Evolutionary conservation across 768 basidiomycete genomes (phyloP).

Genomic region (Amanita subjunquillea): DNA sequence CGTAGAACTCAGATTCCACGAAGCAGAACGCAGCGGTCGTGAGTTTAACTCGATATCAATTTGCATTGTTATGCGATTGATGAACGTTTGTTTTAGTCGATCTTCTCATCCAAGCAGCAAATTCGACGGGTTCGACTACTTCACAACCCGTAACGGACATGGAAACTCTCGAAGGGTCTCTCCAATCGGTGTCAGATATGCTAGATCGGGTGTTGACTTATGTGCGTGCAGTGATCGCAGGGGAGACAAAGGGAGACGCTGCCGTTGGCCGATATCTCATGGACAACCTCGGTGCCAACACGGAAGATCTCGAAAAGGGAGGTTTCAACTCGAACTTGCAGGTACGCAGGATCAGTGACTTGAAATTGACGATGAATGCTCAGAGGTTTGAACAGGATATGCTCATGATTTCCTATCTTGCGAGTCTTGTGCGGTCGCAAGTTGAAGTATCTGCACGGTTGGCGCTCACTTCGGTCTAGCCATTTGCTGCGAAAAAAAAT

Average conservation of each 20-base stretch:
- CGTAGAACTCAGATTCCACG: constrained; percentile 74
- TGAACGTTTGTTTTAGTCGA: constrained; percentile 45
- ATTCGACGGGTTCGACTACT: constrained; percentile 34
- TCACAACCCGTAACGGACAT: constrained; percentile 59
- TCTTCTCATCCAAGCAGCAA: constrained; percentile 46
- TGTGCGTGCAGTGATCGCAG: constrained; percentile 69
- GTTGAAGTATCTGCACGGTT: constrained; percentile 86
- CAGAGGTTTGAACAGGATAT: constrained; percentile 50
- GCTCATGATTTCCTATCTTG: constrained; percentile 90
- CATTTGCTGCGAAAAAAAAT: background rate
- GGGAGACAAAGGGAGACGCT: constrained; percentile 71
- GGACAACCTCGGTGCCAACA: constrained; percentile 71
- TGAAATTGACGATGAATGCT: background rate
- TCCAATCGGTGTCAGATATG: constrained; percentile 62
- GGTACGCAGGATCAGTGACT: constrained; percentile 23
- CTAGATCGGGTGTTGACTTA: constrained; percentile 81
- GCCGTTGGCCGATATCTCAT: constrained; percentile 87
- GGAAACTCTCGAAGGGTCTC: constrained; percentile 64
- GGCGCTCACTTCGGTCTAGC: constrained; percentile 50
- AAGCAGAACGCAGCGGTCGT: constrained; percentile 82
- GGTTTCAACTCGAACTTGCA: constrained; percentile 71
- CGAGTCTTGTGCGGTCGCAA: constrained; percentile 88
- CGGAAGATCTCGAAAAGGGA: constrained; percentile 60
- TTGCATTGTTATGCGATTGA: background rate
- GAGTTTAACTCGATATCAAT: constrained; percentile 21